Base-by-base conservation (phyloP, 106 monocot species). In the Allium sativum region DNA sequence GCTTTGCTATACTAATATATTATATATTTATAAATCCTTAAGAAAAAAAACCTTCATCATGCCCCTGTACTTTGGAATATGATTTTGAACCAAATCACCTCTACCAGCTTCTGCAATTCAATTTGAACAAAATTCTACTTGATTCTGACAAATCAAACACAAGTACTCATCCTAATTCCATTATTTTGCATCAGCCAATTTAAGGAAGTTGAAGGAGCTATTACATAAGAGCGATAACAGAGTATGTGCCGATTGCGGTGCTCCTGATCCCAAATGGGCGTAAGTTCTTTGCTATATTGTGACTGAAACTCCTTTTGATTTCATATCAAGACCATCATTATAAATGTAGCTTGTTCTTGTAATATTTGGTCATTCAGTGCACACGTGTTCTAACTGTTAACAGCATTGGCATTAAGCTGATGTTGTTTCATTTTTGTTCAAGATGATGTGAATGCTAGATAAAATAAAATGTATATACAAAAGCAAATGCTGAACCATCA, bases 181-280 rank as follows among this genome's bases (percentile, higher is more conserved):
- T 18, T 21, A 61, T 55, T 11, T 61, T 67, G n/a, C 41, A 48
- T 58, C 78, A 86, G 86, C 55, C 48, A 78, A 64, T 59, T 41
- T 44, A 56, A 86, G 62, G 62, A 81, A 72, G 54, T 43, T 81
- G 68, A 69, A 86, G 68, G 81, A 81, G 42, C 64, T 86, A 59
- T 70, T 86, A 63, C 78, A 51, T 54, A 86, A 73, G 67, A 81
- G 72, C 70, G 86, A 86, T 21, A 86, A 86, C 52, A 72, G 76
- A 14, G 55, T 70, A 55, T 86, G 86, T 81, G 86, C 81, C 56
- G 86, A 86, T 66, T 86, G 86, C 70, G 45, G 67, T 73, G 78
- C 81, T 61, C 75, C 70, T 51, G 81, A 86, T 76, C 86, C 86
- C 2, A 86, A 78, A 67, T 86, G 86, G 86, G 86, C 86, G 86